phyloP scores from a whole-genome alignment of 139 green algal species.

The Chlorella sorokiniana region DNA sequence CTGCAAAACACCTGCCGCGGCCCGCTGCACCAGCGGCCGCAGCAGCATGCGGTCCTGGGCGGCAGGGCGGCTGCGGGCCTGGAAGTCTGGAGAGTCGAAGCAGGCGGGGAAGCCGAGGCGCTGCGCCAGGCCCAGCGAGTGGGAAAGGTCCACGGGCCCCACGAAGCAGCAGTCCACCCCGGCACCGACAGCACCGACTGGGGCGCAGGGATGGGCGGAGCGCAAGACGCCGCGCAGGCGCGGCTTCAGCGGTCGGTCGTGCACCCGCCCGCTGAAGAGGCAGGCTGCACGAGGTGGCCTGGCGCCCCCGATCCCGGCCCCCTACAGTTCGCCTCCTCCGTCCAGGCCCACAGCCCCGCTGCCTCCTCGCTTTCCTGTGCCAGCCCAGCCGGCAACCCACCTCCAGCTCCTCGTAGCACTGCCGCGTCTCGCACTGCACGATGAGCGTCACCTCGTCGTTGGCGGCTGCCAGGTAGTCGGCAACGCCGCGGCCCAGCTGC shows the following conservation, averaged over 20 bases:
- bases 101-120: slow-evolving; percentile 24
- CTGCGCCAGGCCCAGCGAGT: slow-evolving; percentile 26
- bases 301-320: no score
- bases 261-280: neutral
- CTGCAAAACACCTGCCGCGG: no score
- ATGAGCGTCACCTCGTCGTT: slow-evolving; percentile 38
- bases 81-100: slow-evolving; percentile 35
- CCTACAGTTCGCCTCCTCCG: no score
- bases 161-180: slow-evolving; percentile 26
- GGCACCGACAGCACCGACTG: slow-evolving; percentile 6
- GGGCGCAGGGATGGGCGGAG: no score
- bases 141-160: slow-evolving; percentile 30
- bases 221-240: neutral
- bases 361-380: no score
- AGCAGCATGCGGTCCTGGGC: neutral
- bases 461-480: slow-evolving; percentile 15
- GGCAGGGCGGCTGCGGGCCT: no score
- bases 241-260: neutral
- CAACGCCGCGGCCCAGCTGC: slow-evolving; percentile 33
- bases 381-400: no score
- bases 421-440: slow-evolving; percentile 18
- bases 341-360: no score
- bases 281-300: no score
- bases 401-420: slow-evolving; percentile 26
- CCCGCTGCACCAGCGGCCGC: neutral